Evolutionary conservation across 345 rosid species (phyloP).

Genomic region (Populus euphratica): DNA sequence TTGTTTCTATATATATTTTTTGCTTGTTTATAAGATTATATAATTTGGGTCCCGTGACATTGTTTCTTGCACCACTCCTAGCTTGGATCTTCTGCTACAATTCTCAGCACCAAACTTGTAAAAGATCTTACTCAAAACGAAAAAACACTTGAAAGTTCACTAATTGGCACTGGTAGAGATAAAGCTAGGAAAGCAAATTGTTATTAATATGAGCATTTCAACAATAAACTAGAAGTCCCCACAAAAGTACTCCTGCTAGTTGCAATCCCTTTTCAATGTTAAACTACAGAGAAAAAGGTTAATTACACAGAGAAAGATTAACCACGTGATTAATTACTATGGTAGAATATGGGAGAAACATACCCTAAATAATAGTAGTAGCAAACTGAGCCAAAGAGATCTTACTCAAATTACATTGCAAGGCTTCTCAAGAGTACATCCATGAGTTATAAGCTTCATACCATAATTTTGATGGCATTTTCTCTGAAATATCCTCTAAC

Average conservation of each 20-base stretch:
- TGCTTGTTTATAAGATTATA: background rate
- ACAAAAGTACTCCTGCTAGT: no score
- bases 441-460: constrained; percentile 9
- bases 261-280: no score
- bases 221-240: background rate
- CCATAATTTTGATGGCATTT: constrained; percentile 16
- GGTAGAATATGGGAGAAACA: background rate
- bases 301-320: background rate
- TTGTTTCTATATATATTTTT: background rate
- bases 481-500: constrained; percentile 27
- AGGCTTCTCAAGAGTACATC: background rate
- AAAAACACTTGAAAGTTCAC: background rate
- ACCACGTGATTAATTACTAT: background rate
- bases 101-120: background rate
- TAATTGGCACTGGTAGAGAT: background rate
- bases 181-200: background rate
- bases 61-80: background rate
- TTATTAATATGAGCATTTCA: background rate
- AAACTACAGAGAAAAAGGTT: background rate
- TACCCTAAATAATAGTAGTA: background rate
- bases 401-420: constrained; percentile 10
- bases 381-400: background rate
- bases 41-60: background rate
- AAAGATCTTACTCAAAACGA: background rate
- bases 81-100: background rate